Percentiles rank a stretch among this genome's conserved stretches.
Evolutionary conservation across 306 rosid genomes (phyloP).

Genomic region (Oxytropis ochrocephala): DNA sequence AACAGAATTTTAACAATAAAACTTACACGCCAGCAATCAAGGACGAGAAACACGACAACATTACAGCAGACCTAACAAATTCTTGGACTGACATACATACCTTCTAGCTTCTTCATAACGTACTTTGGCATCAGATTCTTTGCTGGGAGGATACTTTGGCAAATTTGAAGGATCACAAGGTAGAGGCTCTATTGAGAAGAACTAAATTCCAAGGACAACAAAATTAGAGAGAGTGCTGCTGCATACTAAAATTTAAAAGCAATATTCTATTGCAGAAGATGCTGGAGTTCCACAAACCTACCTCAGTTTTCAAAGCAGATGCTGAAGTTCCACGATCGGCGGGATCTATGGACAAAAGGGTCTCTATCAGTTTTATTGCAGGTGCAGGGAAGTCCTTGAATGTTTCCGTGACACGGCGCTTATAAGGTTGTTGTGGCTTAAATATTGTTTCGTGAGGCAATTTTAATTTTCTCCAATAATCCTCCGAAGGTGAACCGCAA

Average conservation of each 20-base stretch:
- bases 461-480: conserved; percentile 90
- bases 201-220: conserved; percentile 37
- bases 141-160: conserved; percentile 99
- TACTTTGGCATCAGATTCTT: conserved; percentile 93
- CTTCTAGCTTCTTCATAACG: conserved; percentile 98
- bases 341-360: conserved; percentile 79
- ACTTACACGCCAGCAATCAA: background rate
- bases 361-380: conserved; percentile 66
- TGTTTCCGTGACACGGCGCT: conserved; percentile 72
- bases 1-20: background rate
- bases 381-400: conserved; percentile 87
- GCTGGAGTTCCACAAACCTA: conserved; percentile 35
- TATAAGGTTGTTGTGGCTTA: conserved; percentile 90
- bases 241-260: conserved; percentile 2
- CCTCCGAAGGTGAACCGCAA: conserved; percentile 91
- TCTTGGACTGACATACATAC: conserved; percentile 38
- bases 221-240: conserved; percentile 15
- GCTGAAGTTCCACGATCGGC: conserved; percentile 87
- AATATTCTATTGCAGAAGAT: background rate
- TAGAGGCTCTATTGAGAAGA: conserved; percentile 77
- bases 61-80: background rate
- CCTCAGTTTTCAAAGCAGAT: conserved; percentile 76
- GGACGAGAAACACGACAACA: background rate
- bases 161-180: conserved; percentile 95
- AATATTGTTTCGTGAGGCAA: conserved; percentile 94